A percentile compares a stretch with the other conserved stretches of the same genome.
phyloP scores from a whole-genome alignment of 176 grass and related monocot species.

The Poa annua region DNA sequence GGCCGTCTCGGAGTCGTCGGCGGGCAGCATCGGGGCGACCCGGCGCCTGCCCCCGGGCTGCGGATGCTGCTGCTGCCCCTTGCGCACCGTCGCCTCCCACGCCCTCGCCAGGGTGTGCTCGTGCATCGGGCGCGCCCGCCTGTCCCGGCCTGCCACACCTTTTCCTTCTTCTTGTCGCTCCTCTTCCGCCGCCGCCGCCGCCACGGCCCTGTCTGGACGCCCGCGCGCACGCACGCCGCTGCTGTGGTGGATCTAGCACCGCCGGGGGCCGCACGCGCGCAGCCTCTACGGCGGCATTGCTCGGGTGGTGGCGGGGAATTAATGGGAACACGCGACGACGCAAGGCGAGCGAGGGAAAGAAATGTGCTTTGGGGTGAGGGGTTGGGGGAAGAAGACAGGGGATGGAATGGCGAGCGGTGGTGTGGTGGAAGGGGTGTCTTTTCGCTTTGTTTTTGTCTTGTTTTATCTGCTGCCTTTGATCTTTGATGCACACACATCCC shows the following conservation, averaged over 20 bases:
- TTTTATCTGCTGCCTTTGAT: background rate
- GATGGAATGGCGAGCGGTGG: background rate
- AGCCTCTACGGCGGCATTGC: constrained; percentile 53
- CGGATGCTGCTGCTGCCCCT: constrained; percentile 52
- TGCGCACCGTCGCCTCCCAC: constrained; percentile 68
- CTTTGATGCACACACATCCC: background rate
- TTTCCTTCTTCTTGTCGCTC: background rate
- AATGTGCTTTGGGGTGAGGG: constrained; percentile 24
- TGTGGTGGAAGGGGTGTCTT: background rate
- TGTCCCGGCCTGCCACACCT: constrained; percentile 17
- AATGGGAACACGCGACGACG: constrained; percentile 31
- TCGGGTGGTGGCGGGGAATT: constrained; percentile 16
- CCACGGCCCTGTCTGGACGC: background rate
- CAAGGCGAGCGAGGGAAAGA: constrained; percentile 35
- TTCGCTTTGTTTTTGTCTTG: background rate
- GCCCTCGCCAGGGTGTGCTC: constrained; percentile 53
- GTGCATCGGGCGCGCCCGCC: constrained; percentile 55
- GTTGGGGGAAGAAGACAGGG: background rate
- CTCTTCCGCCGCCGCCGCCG: background rate
- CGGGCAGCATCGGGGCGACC: constrained; percentile 52
- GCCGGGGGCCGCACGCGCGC: constrained; percentile 16
- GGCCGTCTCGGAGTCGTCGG: constrained; percentile 51
- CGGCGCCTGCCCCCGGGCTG: constrained; percentile 51
- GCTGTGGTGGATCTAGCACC: constrained; percentile 39
- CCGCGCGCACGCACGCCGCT: background rate